Base-by-base conservation (phyloP, 306 rosid species). In the Prunus persica region DNA sequence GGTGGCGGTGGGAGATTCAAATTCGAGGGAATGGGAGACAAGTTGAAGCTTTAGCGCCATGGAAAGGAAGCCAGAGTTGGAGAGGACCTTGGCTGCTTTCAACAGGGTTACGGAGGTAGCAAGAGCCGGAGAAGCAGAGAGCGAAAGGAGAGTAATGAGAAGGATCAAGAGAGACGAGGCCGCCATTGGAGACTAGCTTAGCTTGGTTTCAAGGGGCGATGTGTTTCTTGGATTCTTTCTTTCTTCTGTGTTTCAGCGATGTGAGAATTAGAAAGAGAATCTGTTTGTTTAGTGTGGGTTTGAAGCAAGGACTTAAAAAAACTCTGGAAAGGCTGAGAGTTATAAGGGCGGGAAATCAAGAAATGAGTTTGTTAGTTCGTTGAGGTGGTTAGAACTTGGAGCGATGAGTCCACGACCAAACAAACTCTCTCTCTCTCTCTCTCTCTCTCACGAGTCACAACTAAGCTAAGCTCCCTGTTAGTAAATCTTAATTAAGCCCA, bases 1-100 rank as follows among this genome's bases (percentile, higher is more conserved):
- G 82, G 85, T 86, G 80, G 87, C 78, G 28, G 78, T 43, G n/a
- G 83, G 75, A 6, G 77, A 83, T 15, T 38, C 54, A 46, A 75
- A 78, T 5, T 58, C 30, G 58, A 81, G 54, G 63, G 78, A 5
- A 12, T 65, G 18, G 43, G 84, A 60, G 57, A 71, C 82, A 5
- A 86, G 79, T 65, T 69, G 75, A 38, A 86, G 85, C 41, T 85
- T 83, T 43, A 83, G 85, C 3, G 85, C 54, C 85, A 83, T 83
- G 34, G 85, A 80, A 20, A 74, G 87, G 78, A 75, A 86, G 82
- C 79, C 75, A 68, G 85, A 62, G 78, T 75, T 67, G 11, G 76
- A 75, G 64, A 86, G 85, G 57, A 70, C 50, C 16, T 18, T 28
- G 13, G 87, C 57, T 68, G 78, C 63, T 49, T 32, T 64, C 12